A percentile compares a stretch with the other conserved stretches of the same genome.
Evolutionary conservation across 2,329 filamentous ascomycete genomes (phyloP).

Genomic region (Ophiocordyceps camponoti-floridani): DNA sequence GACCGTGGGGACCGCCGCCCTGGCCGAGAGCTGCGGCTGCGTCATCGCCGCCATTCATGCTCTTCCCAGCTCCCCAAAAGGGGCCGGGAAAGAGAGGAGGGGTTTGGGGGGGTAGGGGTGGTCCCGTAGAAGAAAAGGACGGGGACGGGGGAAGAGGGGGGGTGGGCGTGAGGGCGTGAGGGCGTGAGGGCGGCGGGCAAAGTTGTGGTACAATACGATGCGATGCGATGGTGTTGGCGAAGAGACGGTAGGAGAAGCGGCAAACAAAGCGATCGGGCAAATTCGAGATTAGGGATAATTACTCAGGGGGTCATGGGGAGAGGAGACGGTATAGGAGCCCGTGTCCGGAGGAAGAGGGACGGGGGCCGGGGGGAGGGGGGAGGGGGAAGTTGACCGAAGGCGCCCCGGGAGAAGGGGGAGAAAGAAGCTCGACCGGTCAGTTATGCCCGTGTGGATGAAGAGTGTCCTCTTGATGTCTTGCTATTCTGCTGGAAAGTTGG

Average conservation of each 20-base stretch:
- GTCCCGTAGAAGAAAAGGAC: too few relatives aligned
- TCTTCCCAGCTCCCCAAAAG: background rate
- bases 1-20: background rate
- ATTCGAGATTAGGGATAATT: background rate
- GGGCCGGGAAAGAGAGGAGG: too few relatives aligned
- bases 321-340: background rate
- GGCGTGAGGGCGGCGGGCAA: background rate
- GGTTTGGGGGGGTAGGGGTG: too few relatives aligned
- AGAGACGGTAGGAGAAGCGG: background rate
- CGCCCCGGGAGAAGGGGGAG: background rate
- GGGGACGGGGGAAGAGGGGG: too few relatives aligned
- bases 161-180: too few relatives aligned
- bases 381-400: background rate
- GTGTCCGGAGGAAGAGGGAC: background rate
- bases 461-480: background rate
- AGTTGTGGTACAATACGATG: background rate
- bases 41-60: slow-evolving; percentile 1
- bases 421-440: background rate
- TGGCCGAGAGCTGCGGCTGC: background rate
- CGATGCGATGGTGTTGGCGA: background rate
- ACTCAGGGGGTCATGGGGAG: background rate
- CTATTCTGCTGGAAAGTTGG: background rate
- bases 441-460: background rate
- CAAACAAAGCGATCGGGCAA: background rate
- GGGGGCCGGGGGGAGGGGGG: background rate